Conservation (phyloP, 495 filamentous ascomycete species). For the Cladorrhinum samala region DNA sequence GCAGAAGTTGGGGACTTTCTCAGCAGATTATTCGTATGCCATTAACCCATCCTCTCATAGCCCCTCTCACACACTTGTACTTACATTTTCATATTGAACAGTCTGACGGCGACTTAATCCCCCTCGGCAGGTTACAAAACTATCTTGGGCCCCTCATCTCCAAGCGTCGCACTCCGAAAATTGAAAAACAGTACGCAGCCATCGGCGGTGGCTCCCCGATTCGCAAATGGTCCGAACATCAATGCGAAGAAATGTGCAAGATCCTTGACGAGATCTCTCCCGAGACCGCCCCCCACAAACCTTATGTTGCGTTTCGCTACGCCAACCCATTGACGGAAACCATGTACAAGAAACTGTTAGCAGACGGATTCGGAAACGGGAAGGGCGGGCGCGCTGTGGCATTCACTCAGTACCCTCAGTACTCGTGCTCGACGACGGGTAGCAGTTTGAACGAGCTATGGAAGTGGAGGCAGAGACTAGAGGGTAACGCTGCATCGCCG, state of each 20-base stretch:
- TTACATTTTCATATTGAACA: conserved; percentile 24
- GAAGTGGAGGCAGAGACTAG: conserved; percentile 87
- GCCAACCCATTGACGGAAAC: conserved; percentile 90
- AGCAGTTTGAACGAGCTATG: conserved; percentile 95
- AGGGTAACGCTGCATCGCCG: conserved; percentile 56
- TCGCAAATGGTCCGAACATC: conserved; percentile 94
- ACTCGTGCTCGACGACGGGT: conserved; percentile 97
- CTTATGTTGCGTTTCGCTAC: conserved; percentile 98
- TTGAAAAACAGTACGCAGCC: conserved; percentile 86
- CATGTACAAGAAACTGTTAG: conserved; percentile 73
- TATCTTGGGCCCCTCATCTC: conserved; percentile 88
- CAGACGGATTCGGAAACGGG: conserved; percentile 83
- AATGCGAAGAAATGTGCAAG: conserved; percentile 92
- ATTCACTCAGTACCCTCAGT: conserved; percentile 98
- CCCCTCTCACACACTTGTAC: not conserved
- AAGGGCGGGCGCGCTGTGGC: conserved; percentile 88
- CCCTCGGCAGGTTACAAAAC: conserved; percentile 84
- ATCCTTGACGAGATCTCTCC: conserved; percentile 83
- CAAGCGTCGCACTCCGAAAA: conserved; percentile 83
- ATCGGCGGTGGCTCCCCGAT: conserved; percentile 98
- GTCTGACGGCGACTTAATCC: conserved; percentile 93
- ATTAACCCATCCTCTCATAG: not conserved
- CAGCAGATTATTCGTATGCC: conserved; percentile 76
- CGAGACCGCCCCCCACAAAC: conserved; percentile 92
- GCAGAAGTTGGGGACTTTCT: conserved; percentile 87